Conservation (phyloP, 2,329 filamentous ascomycete genomes). For the Claviceps maximensis region DNA sequence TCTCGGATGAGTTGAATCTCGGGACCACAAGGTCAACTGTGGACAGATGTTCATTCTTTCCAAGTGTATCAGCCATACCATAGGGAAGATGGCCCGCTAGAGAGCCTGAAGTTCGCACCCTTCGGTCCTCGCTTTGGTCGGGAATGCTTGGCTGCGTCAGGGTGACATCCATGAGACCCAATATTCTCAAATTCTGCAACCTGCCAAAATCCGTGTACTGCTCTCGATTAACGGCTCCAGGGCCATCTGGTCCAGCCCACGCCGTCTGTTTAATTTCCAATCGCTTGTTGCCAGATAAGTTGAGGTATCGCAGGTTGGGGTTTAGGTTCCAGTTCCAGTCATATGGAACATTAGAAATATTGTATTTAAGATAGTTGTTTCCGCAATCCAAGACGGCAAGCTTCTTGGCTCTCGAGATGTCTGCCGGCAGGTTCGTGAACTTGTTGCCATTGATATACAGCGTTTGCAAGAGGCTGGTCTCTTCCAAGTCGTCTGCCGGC, state of each 20-base stretch:
- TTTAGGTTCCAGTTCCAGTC: conserved; percentile 99
- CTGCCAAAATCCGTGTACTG: conserved; percentile 77
- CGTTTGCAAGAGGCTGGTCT: conserved; percentile 73
- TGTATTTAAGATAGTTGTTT: conserved; percentile 93
- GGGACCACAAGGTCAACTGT: conserved; percentile 93
- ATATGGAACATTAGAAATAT: conserved; percentile 96
- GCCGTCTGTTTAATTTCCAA: conserved; percentile 69
- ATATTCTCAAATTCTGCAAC: conserved; percentile 67
- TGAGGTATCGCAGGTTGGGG: conserved; percentile 84
- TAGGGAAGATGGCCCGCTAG: conserved; percentile 83
- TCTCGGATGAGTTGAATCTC: conserved; percentile 76
- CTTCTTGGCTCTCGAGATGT: conserved; percentile 87
- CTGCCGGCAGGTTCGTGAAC: conserved; percentile 90
- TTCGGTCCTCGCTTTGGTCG: conserved; percentile 86
- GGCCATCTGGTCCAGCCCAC: conserved; percentile 31
- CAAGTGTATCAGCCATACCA: conserved; percentile 93
- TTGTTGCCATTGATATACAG: conserved; percentile 96
- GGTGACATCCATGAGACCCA: conserved; percentile 96
- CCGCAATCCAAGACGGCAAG: conserved; percentile 86
- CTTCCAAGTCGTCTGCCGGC: conserved; percentile 86
- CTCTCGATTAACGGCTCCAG: conserved; percentile 44
- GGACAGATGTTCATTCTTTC: conserved; percentile 85
- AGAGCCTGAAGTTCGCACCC: conserved; percentile 94
- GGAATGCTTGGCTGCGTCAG: conserved; percentile 86
- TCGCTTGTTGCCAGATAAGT: conserved; percentile 91